Evolutionary conservation across 1,139 yeast genomes (phyloP), one percentile per base, ranked within the genome.

Genomic region (Pichia inconspicua): DNA sequence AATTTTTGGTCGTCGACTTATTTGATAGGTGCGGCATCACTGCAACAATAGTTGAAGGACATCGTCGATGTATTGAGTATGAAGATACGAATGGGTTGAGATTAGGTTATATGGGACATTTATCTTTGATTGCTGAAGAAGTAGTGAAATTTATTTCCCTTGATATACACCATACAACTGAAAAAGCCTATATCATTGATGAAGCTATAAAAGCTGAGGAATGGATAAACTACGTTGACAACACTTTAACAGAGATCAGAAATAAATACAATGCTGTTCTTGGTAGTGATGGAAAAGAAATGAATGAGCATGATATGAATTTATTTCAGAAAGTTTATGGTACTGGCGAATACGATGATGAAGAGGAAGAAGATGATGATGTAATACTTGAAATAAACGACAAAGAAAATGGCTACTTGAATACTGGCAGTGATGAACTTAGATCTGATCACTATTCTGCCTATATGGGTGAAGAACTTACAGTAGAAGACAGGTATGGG

Each of bases 61-160:
- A 92, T 64, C 70, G 74, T 55, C 72, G 77, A 51, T 89, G 96
- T 57, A 78, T 79, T 49, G 80, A 79, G 48, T 85, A 85, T 64
- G 69, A 69, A 51, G 69, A 66, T 45, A 70, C 72, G 47, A 78
- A 80, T 48, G 84, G 87, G 1, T 75, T 87, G 54, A 77, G 97
- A 55, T 72, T 90, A 51, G 99, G 98, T 1, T 94, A 85, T 65
- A 94, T 92, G 95, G 99, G 99, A 30, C 98, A 92, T 66, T 73
- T 92, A 62, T 92, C 97, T 0, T 73, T 92, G 55, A 90, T 94
- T 54, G 95, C 97, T 9, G 98, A 94, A 64, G 99, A 92, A 64
- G 95, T 92, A 42, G 97, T 92, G 50, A 94, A 94, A 64, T 92
- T 92, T 65, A 84, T 90, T 30, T 88, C 87, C 44, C 67, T 84